Conservation (phyloP, 371 early-diverging fungal species). For the Mucor lusitanicus region DNA sequence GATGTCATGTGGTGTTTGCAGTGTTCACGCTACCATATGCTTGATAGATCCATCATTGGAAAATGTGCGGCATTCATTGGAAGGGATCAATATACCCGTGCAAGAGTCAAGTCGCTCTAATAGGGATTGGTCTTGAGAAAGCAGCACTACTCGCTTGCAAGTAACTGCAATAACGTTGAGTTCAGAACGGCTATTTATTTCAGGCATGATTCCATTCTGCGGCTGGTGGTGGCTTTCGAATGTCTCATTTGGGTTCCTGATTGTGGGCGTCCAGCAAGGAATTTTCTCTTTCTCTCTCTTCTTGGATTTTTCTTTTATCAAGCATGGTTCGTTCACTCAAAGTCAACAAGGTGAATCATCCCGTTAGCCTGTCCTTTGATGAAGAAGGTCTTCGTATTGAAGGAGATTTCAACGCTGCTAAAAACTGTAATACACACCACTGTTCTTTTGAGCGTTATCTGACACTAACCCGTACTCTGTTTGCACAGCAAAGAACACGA, state of each 20-base stretch:
- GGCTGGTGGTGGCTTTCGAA: not conserved
- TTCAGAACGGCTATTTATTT: not conserved
- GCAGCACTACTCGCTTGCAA: not conserved
- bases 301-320: not conserved
- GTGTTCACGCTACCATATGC: not conserved
- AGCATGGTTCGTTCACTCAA: constrained; percentile 33
- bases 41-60: not conserved
- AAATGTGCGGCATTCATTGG: not conserved
- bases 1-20: not conserved
- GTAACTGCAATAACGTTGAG: not conserved
- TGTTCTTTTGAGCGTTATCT: not conserved
- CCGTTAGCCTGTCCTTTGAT: constrained; percentile 40
- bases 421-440: constrained; percentile 24
- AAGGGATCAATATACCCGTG: no score
- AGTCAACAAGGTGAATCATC: constrained; percentile 35
- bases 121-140: no score
- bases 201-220: not conserved
- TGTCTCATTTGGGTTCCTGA: not conserved
- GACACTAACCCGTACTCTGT: not conserved
- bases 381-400: constrained; percentile 51
- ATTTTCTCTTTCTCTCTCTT: not conserved
- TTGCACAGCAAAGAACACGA: not conserved
- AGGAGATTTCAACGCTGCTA: constrained; percentile 39
- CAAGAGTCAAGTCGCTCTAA: no score
- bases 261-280: not conserved